phyloP scores from a whole-genome alignment of 805 yeast species.

The Kurtzmaniella fragi region DNA sequence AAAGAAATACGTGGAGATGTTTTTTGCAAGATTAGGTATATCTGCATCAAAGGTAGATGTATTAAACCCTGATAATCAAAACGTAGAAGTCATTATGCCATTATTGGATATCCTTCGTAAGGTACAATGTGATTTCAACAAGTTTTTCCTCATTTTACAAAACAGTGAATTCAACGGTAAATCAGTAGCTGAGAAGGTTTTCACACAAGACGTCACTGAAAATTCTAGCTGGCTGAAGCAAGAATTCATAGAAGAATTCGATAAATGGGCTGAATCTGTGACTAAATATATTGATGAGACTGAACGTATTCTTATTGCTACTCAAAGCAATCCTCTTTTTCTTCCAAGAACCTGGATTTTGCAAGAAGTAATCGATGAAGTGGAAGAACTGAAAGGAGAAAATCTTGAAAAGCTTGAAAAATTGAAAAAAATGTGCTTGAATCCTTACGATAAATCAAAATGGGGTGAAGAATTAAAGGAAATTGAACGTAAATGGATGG shows the following conservation, averaged over 20 bases:
- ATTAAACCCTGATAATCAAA: slow-evolving; percentile 31
- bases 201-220: slow-evolving; percentile 4
- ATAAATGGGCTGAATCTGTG: slow-evolving; percentile 52
- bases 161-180: slow-evolving; percentile 26
- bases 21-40: slow-evolving; percentile 71
- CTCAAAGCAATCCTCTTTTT: slow-evolving; percentile 65
- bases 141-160: slow-evolving; percentile 67
- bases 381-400: slow-evolving; percentile 45
- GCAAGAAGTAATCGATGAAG: slow-evolving; percentile 67
- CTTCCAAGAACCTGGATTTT: slow-evolving; percentile 83
- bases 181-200: slow-evolving; percentile 1
- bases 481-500: slow-evolving; percentile 48
- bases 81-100: slow-evolving; percentile 48
- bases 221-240: slow-evolving; percentile 19
- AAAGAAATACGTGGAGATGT: slow-evolving; percentile 47
- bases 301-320: slow-evolving; percentile 29
- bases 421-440: slow-evolving; percentile 62
- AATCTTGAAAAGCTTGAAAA: slow-evolving; percentile 52
- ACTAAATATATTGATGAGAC: slow-evolving; percentile 38
- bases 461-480: slow-evolving; percentile 68
- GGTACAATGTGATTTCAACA: slow-evolving; percentile 72
- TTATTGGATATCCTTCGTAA: slow-evolving; percentile 55
- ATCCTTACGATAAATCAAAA: slow-evolving; percentile 65
- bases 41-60: slow-evolving; percentile 27
- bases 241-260: slow-evolving; percentile 37